phyloP scores from a whole-genome alignment of 495 filamentous ascomycete species.

The Lasiosphaeria hispida region DNA sequence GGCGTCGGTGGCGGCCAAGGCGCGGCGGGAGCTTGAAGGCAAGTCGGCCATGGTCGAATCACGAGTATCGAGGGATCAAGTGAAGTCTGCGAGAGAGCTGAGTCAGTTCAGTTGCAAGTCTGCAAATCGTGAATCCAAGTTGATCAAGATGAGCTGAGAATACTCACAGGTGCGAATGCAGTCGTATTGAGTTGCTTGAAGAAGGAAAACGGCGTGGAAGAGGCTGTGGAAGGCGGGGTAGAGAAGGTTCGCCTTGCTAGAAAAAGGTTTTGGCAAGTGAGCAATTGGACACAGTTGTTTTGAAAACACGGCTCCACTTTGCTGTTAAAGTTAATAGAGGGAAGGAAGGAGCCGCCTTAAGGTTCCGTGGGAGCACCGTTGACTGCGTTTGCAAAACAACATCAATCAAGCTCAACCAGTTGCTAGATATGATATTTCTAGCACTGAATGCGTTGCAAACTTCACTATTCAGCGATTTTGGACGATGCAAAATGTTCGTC shows the following conservation, averaged over 20 bases:
- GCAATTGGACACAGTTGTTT: slow-evolving; percentile 8
- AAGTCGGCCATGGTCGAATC: no score
- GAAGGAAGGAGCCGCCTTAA: slow-evolving; percentile 9
- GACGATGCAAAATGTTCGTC: slow-evolving; percentile 7
- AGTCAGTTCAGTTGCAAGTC: no score
- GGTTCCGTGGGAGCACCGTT: slow-evolving; percentile 8
- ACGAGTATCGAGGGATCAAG: no score
- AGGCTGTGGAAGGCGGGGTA: slow-evolving; percentile 9
- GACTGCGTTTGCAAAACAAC: slow-evolving; percentile 9
- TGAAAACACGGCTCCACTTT: slow-evolving; percentile 8
- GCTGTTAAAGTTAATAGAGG: slow-evolving; percentile 9
- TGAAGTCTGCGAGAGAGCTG: no score
- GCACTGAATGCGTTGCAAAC: slow-evolving; percentile 9
- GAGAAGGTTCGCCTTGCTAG: slow-evolving; percentile 8
- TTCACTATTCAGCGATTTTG: slow-evolving; percentile 9
- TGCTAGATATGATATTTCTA: slow-evolving; percentile 9
- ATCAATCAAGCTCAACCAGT: slow-evolving; percentile 7
- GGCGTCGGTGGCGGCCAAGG: no score
- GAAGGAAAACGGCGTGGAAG: no score
- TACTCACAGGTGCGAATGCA: no score
- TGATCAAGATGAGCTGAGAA: no score
- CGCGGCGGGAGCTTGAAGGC: no score
- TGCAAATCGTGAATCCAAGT: no score
- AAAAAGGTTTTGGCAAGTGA: slow-evolving; percentile 6
- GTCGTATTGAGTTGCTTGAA: no score